Percentiles rank a stretch among this genome's conserved stretches.
Conservation (phyloP, 73 alveolate species). For the Effrenium voratum region DNA sequence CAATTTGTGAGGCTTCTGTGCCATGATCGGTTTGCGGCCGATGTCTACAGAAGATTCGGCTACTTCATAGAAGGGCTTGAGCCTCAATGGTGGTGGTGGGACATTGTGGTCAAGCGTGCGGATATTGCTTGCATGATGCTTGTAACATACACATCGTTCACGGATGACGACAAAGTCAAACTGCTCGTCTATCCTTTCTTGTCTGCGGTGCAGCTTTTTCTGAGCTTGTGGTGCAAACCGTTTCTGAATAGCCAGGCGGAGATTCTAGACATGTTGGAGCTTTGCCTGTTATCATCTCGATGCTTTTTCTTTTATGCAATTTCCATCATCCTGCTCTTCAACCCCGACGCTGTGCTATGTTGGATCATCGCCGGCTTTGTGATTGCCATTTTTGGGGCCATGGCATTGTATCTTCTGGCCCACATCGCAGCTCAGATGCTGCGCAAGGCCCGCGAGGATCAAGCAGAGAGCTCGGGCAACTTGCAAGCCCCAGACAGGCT, state of each 20-base stretch:
- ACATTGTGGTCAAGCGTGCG: background rate
- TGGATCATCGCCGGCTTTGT: no score
- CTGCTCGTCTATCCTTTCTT: background rate
- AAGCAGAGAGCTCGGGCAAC: no score
- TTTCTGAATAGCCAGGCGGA: background rate
- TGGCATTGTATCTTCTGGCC: no score
- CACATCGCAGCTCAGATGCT: no score
- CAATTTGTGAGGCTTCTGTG: no score
- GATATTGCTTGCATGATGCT: conserved; percentile 32
- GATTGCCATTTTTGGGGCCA: no score
- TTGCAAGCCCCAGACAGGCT: no score
- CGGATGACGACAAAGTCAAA: background rate
- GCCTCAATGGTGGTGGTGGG: conserved; percentile 28
- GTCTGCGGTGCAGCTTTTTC: background rate
- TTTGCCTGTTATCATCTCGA: background rate
- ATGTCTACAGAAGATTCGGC: background rate
- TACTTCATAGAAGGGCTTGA: background rate
- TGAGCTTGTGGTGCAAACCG: background rate
- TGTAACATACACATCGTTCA: conserved; percentile 14
- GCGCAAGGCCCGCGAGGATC: no score
- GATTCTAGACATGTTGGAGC: background rate
- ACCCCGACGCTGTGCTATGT: no score
- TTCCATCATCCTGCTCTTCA: background rate
- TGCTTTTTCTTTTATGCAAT: background rate
- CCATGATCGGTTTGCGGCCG: background rate